Conservation (phyloP, 202 grass and related monocot species). For the Schoenoplectus triqueter region DNA sequence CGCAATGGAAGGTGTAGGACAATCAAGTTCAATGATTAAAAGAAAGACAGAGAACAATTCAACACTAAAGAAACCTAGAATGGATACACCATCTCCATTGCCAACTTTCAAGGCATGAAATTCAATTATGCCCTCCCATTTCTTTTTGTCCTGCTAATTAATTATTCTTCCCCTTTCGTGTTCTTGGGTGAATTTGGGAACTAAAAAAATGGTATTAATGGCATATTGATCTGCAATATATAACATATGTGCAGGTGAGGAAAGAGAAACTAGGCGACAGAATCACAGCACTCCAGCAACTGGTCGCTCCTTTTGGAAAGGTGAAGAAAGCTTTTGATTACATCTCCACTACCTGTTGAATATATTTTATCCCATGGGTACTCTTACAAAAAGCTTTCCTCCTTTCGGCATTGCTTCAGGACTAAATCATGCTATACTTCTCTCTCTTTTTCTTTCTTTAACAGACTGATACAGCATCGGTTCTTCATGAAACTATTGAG, state of each 20-base stretch:
- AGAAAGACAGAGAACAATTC: conserved; percentile 56
- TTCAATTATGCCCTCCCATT: neutral
- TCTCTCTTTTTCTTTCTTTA: conserved; percentile 48
- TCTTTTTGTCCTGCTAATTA: neutral
- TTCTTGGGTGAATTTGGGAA: too few relatives aligned
- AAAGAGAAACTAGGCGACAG: conserved; percentile 99
- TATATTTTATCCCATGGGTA: conserved; percentile 45
- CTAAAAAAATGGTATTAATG: neutral
- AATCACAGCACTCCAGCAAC: conserved; percentile 92
- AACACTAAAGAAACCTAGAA: conserved; percentile 75
- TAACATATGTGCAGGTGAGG: conserved; percentile 62
- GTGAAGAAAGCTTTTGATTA: conserved; percentile 63
- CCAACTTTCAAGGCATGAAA: conserved; percentile 86
- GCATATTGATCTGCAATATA: neutral
- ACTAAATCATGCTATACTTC: conserved; percentile 31
- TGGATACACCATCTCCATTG: conserved; percentile 72
- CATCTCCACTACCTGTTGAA: conserved; percentile 47
- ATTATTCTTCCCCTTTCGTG: too few relatives aligned
- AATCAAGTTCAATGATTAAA: conserved; percentile 50
- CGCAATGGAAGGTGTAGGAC: conserved; percentile 67
- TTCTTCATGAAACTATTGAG: conserved; percentile 96
- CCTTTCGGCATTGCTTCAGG: conserved; percentile 47
- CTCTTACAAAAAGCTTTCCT: conserved; percentile 47
- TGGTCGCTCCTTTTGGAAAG: conserved; percentile 99
- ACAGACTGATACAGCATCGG: conserved; percentile 99